Evolutionary conservation across 768 basidiomycete species (phyloP), one percentile per base, ranked within the genome.

Genomic region (Phylloporus arenicola): DNA sequence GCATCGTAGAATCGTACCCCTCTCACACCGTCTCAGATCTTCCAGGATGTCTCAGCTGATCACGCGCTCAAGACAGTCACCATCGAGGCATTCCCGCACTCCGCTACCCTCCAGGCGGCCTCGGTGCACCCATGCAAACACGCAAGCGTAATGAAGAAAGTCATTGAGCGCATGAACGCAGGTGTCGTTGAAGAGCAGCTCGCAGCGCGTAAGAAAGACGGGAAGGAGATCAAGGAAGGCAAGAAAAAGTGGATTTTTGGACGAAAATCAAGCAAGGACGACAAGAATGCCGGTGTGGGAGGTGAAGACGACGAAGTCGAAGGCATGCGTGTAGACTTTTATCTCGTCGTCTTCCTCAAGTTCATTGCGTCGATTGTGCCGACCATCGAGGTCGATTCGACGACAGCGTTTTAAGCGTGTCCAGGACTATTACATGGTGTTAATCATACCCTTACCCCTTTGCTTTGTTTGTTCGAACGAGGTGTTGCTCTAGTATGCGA

Each of bases 41-140:
- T 97, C 77, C 88, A 97, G 75, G 96, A 99, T 65, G 84, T 99
- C 35, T 93, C 94, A 0, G 85, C 93, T 9, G 96, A 99, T 65
- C 93, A 98, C 63, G 96, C 96, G 0, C 81, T 92, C 72, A 98
- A 99, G 75, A 99, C 96, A 1, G 94, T 99, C 46, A 99, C 96
- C 1, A 95, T 97, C 69, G 96, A 99, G 68, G 81, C 86, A 0
- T 99, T 99, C 80, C 92, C 94, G n/a, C 93, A 97, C 70, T 88
- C 88, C 0, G 72, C 81, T 1, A 82, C 85, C 11, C 77, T 94
- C 41, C 86, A 91, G 64, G 84, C 86, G 1, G 96, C 94, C 0
- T 92, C 88, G 0, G 95, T 99, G 11, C 95, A 99, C 68, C 95
- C 95, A 2, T 99, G 95, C 80, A 97, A 96, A 65, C 95, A 99